These are phyloP conservation scores for Pascua sp. DNA, from an alignment of 1,284 basidiomycete genomes.

Conservation along the genomic window DNA sequence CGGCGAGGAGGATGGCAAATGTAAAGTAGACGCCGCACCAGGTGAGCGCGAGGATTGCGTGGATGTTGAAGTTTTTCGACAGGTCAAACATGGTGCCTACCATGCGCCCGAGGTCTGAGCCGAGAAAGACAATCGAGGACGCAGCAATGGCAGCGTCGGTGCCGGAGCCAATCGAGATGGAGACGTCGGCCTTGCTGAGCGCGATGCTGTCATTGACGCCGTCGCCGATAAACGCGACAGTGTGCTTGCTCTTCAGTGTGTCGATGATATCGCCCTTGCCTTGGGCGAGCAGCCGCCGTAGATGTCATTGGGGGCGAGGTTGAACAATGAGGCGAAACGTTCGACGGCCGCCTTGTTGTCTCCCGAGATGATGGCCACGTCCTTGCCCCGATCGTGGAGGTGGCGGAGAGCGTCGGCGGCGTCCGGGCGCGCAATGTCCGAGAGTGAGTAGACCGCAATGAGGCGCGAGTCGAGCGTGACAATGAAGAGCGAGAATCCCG, in stretches of 20 bases:
- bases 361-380: conserved; percentile 16
- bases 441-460: background rate
- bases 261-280: background rate
- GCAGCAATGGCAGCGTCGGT: background rate
- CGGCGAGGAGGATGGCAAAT: background rate
- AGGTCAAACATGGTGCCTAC: conserved; percentile 14
- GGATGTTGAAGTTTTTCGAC: background rate
- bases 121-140: background rate
- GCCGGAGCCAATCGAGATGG: conserved; percentile 3
- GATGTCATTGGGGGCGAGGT: background rate
- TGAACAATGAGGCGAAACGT: background rate
- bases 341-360: conserved; percentile 4
- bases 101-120: background rate
- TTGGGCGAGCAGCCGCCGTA: background rate
- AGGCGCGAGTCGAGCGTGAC: conserved; percentile 2
- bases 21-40: conserved; percentile 2
- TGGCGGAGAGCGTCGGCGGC: background rate
- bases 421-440: conserved; percentile 3
- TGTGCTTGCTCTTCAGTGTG: background rate
- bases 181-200: conserved; percentile 10
- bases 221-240: conserved; percentile 26
- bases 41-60: conserved; percentile 6
- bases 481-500: background rate
- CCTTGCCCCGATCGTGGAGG: background rate
- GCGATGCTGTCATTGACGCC: conserved; percentile 36